Conservation (phyloP, 306 rosid species). For the Ormosia semicastrata region DNA sequence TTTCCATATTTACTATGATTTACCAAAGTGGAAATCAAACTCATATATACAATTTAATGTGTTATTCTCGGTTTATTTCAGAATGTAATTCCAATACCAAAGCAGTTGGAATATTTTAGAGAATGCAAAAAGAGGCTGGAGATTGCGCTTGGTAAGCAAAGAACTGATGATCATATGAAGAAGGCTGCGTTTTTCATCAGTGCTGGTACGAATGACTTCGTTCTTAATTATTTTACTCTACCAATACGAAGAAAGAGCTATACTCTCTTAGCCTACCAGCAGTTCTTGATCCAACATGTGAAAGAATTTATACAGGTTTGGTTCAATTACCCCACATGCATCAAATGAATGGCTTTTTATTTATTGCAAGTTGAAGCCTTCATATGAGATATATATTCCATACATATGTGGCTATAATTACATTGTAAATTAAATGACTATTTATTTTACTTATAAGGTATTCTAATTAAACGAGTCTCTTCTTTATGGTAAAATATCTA, state of each 20-base stretch:
- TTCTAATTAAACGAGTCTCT: background rate
- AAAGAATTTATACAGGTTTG: constrained; percentile 57
- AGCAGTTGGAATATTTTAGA: constrained; percentile 58
- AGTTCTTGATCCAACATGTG: constrained; percentile 48
- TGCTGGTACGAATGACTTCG: constrained; percentile 84
- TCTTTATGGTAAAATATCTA: background rate
- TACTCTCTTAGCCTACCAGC: constrained; percentile 44
- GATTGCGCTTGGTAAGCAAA: constrained; percentile 40
- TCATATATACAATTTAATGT: background rate
- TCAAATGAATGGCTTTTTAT: background rate
- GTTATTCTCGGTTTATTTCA: constrained; percentile 29
- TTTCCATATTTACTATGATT: background rate
- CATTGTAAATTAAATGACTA: background rate
- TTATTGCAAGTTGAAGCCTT: background rate
- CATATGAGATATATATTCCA: background rate
- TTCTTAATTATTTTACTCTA: constrained; percentile 54
- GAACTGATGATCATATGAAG: constrained; percentile 43
- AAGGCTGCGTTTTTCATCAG: constrained; percentile 58
- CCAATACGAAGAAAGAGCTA: constrained; percentile 43
- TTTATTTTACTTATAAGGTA: background rate
- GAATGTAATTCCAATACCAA: constrained; percentile 57
- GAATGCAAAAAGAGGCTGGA: constrained; percentile 52
- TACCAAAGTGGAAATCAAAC: background rate
- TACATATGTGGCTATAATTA: background rate
- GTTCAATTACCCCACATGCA: background rate